Base-by-base conservation (phyloP, 805 yeast species). In the Ogataea polymorpha region DNA sequence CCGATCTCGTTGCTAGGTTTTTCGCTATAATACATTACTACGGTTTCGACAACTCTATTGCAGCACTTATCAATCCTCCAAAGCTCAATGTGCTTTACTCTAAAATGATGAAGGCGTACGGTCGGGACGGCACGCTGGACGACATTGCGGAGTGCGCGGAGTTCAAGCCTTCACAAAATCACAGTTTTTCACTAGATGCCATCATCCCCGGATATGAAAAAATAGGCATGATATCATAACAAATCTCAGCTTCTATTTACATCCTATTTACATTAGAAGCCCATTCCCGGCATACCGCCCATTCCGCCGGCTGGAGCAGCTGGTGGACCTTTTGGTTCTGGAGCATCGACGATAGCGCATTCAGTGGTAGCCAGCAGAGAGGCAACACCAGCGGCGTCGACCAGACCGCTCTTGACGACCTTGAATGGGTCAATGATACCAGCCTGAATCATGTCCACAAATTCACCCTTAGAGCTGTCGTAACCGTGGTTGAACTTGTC, bases 381-480 rank as follows among this genome's bases (percentile, higher is more conserved):
- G 35, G 99, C 98, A 49, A 93, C 97, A 73, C 98, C 96, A 37
- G 95, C 78, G 48, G 99, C 98, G 61, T 93, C 98, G 42, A 87
- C 87, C 60, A 93, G 75, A 48, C 98, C 97, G 58, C 87, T 82
- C 75, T 93, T 87, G 46, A 93, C 96, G 54, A 91, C 98, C 79
- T 89, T 91, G 79, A 91, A 88, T 55, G 99, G 99, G 69, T 93
- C 99, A 59, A 91, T 88, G 70, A 93, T 91, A 76, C 99, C 99
- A 45, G 93, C 82, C 52, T 87, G 87, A 57, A 91, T 80, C 96
- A 93, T 89, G 66, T 93, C 96, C 50, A 93, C 88, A 74, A 79
- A 87, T 70, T 87, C 88, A 55, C 96, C 93, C 68, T 86, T 87
- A 49, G 95, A 77, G 32, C 96, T 82, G 71, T 93, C 91, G 73